Conservation (phyloP, 805 yeast species). For the Monosporozyma aerobia region DNA sequence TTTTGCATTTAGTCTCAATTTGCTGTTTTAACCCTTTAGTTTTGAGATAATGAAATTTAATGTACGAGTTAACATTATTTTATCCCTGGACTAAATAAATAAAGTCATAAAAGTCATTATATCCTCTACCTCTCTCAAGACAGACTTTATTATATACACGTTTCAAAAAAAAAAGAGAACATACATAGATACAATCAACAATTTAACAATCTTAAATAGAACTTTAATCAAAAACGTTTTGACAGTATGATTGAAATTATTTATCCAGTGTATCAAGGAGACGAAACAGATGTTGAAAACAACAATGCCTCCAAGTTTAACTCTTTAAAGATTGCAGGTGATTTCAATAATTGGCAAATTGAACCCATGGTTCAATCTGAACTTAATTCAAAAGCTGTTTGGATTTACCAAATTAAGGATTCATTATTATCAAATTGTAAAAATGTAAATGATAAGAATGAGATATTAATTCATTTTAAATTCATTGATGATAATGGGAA, state of each 20-base stretch:
- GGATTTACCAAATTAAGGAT: constrained; percentile 13
- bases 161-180: neutral
- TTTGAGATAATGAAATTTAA: neutral
- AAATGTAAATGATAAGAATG: constrained; percentile 1
- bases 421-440: constrained; percentile 10
- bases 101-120: neutral
- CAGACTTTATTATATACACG: neutral
- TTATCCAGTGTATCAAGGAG: neutral
- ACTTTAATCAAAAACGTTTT: neutral
- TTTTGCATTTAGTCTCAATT: neutral
- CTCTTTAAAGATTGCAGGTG: constrained; percentile 31
- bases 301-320: constrained; percentile 2
- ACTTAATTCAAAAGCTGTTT: constrained; percentile 16
- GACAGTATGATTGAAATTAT: constrained; percentile 5
- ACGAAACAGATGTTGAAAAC: neutral
- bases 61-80: neutral
- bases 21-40: neutral
- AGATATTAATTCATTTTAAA: constrained; percentile 16
- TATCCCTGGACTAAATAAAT: neutral
- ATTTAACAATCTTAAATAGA: neutral
- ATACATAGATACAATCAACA: neutral
- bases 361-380: constrained; percentile 4
- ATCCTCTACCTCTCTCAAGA: neutral
- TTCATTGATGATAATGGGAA: constrained; percentile 21
- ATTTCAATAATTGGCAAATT: constrained; percentile 30